Base-by-base conservation (phyloP, 495 filamentous ascomycete species). In the Jackrogersella multiformis region DNA sequence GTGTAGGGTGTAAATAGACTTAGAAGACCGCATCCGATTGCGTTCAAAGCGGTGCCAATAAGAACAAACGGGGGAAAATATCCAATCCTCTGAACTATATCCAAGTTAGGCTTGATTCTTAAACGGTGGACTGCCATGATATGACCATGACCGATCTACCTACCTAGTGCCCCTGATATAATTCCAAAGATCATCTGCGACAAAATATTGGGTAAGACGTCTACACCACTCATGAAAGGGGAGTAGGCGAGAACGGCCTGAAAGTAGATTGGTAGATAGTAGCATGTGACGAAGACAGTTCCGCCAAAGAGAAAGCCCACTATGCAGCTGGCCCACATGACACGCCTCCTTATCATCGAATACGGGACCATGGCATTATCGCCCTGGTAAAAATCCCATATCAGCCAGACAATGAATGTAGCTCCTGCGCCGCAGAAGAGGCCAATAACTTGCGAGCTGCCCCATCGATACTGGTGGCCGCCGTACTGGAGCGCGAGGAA, bases 261-360 rank as follows among this genome's bases (percentile, higher is more conserved):
- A 73, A 91, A 89, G 82, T 86, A 90, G 46, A 90, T 81, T 1
- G 87, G 85, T 1, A 88, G 71, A 49, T 83, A 85, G 68, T 68
- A 73, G 0, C 63, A 15, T 18, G 61, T 42, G 34, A 57, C 55
- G 24, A 66, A 67, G 15, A 70, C 57, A 10, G 64, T 55, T 18
- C 45, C 45, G n/a, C 45, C 24, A 13, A 49, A n/a, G 9, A 49
- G 36, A 23, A 36, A 36, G 10, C 39, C 58, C 49, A 18, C 45
- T 20, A 69, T n/a, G 6, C 41, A 52, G 28, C 62, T 62, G 13
- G 60, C 60, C 65, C 62, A 73, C n/a, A 75, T 61, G 5, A 52
- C 44, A 4, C 61, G 38, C 15, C 30, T 44, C 24, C 24, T 15
- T 4, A 74, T 28, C 49, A 76, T 67, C 9, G 66, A 49, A 26